Percentiles rank a stretch among this genome's conserved stretches.
phyloP scores from a whole-genome alignment of 2,329 filamentous ascomycete genomes.

The Phaeosphaeriaceae sp. region DNA sequence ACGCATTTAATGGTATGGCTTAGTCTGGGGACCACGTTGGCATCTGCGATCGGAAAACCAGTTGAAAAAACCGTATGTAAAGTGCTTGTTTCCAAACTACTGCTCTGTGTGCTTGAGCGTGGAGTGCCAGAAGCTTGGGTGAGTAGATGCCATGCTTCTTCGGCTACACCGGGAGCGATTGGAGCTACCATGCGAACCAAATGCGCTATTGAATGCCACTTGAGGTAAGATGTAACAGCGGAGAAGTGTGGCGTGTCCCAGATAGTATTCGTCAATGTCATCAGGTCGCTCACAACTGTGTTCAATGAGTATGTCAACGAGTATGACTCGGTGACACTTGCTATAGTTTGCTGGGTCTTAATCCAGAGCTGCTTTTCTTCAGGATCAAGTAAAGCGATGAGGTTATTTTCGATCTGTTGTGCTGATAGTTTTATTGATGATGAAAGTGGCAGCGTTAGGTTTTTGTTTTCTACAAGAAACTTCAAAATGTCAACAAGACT shows the following conservation, averaged over 20 bases:
- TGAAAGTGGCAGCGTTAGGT: slow-evolving; percentile 1
- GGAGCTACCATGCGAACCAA: slow-evolving; percentile 78
- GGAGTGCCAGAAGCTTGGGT: slow-evolving; percentile 17
- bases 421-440: too few relatives aligned
- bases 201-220: slow-evolving; percentile 57
- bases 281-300: slow-evolving; percentile 82
- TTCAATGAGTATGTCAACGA: slow-evolving; percentile 78
- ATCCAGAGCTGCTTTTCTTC: slow-evolving; percentile 63
- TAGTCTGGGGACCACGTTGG: slow-evolving; percentile 60
- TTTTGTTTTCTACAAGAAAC: slow-evolving; percentile 9
- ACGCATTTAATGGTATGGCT: slow-evolving; percentile 64
- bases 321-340: slow-evolving; percentile 71
- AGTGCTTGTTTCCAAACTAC: background rate
- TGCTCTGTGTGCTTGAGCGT: background rate
- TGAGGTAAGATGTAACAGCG: slow-evolving; percentile 52
- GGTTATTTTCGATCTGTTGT: background rate
- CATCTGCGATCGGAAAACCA: slow-evolving; percentile 62
- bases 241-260: slow-evolving; percentile 39
- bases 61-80: slow-evolving; percentile 51
- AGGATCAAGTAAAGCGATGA: slow-evolving; percentile 19
- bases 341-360: slow-evolving; percentile 70
- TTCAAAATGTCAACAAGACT: slow-evolving; percentile 29
- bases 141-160: slow-evolving; percentile 77
- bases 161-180: slow-evolving; percentile 78
- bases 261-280: slow-evolving; percentile 74